Percentiles rank a stretch among this genome's conserved stretches.
phyloP scores from a whole-genome alignment of 768 basidiomycete genomes.

The Auriscalpium vulgare region DNA sequence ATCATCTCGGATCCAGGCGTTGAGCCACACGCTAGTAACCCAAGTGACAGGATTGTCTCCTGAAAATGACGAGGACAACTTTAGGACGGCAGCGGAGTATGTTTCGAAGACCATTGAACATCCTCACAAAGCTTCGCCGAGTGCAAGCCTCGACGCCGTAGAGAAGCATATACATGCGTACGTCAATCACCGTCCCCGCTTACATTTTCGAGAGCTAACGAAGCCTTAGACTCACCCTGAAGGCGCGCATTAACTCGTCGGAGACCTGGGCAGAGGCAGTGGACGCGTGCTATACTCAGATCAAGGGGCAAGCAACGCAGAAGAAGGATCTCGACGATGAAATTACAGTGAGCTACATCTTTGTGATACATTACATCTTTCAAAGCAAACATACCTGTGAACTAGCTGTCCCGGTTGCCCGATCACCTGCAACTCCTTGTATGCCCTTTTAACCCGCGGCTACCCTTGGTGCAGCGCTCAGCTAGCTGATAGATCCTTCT shows the following conservation, averaged over 20 bases:
- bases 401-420: conserved; percentile 51
- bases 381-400: conserved; percentile 2
- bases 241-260: conserved; percentile 61
- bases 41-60: conserved; percentile 45
- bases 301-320: conserved; percentile 42
- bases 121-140: conserved; percentile 46
- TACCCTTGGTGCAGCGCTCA: too few species aligned
- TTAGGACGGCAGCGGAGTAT: conserved; percentile 44
- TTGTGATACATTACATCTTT: not conserved
- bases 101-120: conserved; percentile 53
- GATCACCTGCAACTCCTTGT: conserved; percentile 72
- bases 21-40: conserved; percentile 45
- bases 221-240: conserved; percentile 44
- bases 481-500: conserved; percentile 39
- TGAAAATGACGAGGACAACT: conserved; percentile 34
- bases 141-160: conserved; percentile 46
- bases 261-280: conserved; percentile 57
- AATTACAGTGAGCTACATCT: conserved; percentile 40
- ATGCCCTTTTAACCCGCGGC: not conserved
- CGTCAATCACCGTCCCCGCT: conserved; percentile 14
- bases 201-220: conserved; percentile 4
- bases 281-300: conserved; percentile 38
- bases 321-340: conserved; percentile 57
- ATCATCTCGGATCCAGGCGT: conserved; percentile 42
- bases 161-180: conserved; percentile 52